Conservation (phyloP, 306 rosid species). For the Trichosanthes cucumerina region DNA sequence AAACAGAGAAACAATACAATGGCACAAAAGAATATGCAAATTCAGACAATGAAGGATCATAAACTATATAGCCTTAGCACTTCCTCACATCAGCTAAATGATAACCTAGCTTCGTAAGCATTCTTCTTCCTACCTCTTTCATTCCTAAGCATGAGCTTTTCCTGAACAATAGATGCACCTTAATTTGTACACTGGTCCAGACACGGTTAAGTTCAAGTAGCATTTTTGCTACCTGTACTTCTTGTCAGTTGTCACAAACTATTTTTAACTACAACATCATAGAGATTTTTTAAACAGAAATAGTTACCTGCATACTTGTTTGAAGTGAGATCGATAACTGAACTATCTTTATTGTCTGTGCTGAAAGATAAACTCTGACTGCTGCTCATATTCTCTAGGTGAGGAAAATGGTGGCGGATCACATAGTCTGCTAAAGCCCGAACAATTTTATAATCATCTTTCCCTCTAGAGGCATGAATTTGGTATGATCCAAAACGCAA, state of each 20-base stretch:
- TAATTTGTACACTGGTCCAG: background rate
- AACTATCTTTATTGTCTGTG: conserved; percentile 63
- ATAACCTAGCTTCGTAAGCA: background rate
- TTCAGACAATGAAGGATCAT: background rate
- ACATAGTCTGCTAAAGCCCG: conserved; percentile 80
- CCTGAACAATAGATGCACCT: background rate
- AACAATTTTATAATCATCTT: conserved; percentile 66
- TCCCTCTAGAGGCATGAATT: conserved; percentile 74
- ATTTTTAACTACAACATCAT: background rate
- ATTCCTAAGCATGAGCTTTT: background rate
- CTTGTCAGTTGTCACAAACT: background rate
- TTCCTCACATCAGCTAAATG: background rate
- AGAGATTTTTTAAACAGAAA: background rate
- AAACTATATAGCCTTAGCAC: background rate
- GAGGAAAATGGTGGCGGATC: conserved; percentile 83
- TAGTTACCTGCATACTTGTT: conserved; percentile 91
- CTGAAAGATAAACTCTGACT: conserved; percentile 79
- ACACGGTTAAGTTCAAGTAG: background rate
- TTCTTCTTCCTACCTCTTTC: background rate
- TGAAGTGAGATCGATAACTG: conserved; percentile 88
- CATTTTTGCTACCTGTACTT: background rate
- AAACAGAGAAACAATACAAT: background rate
- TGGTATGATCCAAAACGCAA: conserved; percentile 96
- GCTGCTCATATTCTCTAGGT: conserved; percentile 68
- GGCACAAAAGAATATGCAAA: background rate